These are phyloP conservation scores for Coccomyxa subellipsoidea DNA, from an alignment of 163 green algal genomes.

Conservation along the genomic window DNA sequence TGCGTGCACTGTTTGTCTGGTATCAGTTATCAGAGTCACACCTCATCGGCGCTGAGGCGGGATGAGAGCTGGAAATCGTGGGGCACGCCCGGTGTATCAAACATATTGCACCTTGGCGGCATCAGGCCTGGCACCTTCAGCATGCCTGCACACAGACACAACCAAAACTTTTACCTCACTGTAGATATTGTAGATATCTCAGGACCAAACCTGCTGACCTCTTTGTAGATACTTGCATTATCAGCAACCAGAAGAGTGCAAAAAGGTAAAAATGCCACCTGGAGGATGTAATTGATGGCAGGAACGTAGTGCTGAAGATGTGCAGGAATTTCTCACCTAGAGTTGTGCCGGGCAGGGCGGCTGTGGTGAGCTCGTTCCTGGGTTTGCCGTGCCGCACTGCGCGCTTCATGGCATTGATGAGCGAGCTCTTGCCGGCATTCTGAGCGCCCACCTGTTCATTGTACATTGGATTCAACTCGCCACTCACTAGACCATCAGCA, in stretches of 20 bases:
- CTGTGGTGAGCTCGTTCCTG: constrained; percentile 65
- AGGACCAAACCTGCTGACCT: too few relatives aligned
- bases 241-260: too few relatives aligned
- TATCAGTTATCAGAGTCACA: too few relatives aligned
- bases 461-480: too few relatives aligned
- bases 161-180: too few relatives aligned
- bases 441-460: constrained; percentile 63
- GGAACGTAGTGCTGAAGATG: too few relatives aligned
- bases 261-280: too few relatives aligned
- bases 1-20: too few relatives aligned
- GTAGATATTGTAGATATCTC: too few relatives aligned
- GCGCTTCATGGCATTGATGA: constrained; percentile 89
- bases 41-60: constrained; percentile 71
- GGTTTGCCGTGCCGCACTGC: constrained; percentile 18
- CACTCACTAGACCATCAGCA: too few relatives aligned
- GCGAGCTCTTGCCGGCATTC: constrained; percentile 91
- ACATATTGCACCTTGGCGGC: constrained; percentile 62
- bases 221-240: too few relatives aligned
- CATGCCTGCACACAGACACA: constrained; percentile 47
- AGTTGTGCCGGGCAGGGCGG: constrained; percentile 89
- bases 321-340: constrained; percentile 70
- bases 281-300: too few relatives aligned
- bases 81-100: constrained; percentile 94
- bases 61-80: constrained; percentile 84
- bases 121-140: constrained; percentile 83